These are phyloP conservation scores for Suillus tomentosus DNA, from an alignment of 768 basidiomycete genomes.

Conservation along the genomic window DNA sequence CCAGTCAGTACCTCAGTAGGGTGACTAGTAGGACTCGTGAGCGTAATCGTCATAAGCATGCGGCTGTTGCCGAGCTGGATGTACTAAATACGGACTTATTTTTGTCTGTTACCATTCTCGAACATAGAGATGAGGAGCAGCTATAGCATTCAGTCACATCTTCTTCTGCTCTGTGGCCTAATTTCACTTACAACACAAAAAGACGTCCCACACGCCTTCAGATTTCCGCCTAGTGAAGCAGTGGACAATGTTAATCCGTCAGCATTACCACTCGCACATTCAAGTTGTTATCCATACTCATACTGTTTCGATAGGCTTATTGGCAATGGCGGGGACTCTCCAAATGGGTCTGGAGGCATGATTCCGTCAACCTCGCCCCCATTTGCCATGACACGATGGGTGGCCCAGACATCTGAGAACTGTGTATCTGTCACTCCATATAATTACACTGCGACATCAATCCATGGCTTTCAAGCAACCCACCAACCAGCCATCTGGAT, in stretches of 20 bases:
- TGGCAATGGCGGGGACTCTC: slow-evolving; percentile 71
- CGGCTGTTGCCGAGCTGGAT: background rate
- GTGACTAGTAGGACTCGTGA: no score
- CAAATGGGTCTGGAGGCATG: slow-evolving; percentile 76
- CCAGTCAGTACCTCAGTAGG: background rate
- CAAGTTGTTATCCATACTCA: background rate
- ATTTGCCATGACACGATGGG: slow-evolving; percentile 87
- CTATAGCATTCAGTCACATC: slow-evolving; percentile 15
- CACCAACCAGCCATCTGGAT: slow-evolving; percentile 91
- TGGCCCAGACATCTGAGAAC: slow-evolving; percentile 76
- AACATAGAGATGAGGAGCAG: slow-evolving; percentile 6
- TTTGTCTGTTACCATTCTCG: slow-evolving; percentile 3
- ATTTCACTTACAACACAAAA: slow-evolving; percentile 18
- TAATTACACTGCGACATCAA: slow-evolving; percentile 57
- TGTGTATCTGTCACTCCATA: slow-evolving; percentile 75
- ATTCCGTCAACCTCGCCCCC: slow-evolving; percentile 78
- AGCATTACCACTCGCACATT: slow-evolving; percentile 16
- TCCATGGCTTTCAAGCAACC: slow-evolving; percentile 80
- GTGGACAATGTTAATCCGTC: slow-evolving; percentile 52
- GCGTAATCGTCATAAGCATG: background rate
- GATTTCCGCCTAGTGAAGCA: slow-evolving; percentile 35
- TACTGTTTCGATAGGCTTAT: slow-evolving; percentile 47
- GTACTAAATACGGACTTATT: background rate
- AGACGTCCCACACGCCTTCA: slow-evolving; percentile 18
- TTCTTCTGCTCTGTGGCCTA: slow-evolving; percentile 20